Base-by-base conservation (phyloP, 179 eudicot genomes). In the Corrigiola litoralis region DNA sequence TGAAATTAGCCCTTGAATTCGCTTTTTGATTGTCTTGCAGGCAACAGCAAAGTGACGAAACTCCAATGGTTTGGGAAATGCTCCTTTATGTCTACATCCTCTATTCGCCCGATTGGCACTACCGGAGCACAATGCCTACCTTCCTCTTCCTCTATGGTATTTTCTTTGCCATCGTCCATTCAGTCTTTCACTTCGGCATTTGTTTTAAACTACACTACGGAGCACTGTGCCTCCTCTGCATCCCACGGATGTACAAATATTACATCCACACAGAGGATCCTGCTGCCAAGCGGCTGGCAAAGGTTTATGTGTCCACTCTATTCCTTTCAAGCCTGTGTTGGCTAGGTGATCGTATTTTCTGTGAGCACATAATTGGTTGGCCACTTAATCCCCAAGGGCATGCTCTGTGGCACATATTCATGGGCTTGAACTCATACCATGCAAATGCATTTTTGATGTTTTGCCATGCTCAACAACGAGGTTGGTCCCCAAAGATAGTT, bases 41-140 rank as follows among this genome's bases (percentile, higher is more conserved):
- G 77, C 75, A 67, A 60, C 85, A 81, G 54, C 75, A 77, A 70
- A 76, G 83, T 59, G 85, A 79, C 57, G 81, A 82, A 58, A 81
- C 82, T 11, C 85, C 85, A 58, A 78, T 81, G 80, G 85, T 77
- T 18, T 81, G 85, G 85, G 85, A 81, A 66, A 72, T 79, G 79
- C 83, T 82, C 37, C 77, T 82, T 20, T 82, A 79, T 34, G 66
- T 82, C 60, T 79, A 82, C 69, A 82, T 79, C 47, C 79, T 82
- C 41, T 79, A 79, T 54, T 82, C 86, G 13, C 81, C 86, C 24
- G 83, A 76, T 74, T 82, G 86, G 83, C 83, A 82, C 58, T 82
- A 79, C 66, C 73, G 76, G 9, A 79, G 83, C 75, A 82, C 86
- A 45, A 82, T 82, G 81, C 86, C 86, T 8, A 79, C 79, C 16